Evolutionary conservation across 768 basidiomycete species (phyloP).

Genomic region (Multifurca ochricompacta): DNA sequence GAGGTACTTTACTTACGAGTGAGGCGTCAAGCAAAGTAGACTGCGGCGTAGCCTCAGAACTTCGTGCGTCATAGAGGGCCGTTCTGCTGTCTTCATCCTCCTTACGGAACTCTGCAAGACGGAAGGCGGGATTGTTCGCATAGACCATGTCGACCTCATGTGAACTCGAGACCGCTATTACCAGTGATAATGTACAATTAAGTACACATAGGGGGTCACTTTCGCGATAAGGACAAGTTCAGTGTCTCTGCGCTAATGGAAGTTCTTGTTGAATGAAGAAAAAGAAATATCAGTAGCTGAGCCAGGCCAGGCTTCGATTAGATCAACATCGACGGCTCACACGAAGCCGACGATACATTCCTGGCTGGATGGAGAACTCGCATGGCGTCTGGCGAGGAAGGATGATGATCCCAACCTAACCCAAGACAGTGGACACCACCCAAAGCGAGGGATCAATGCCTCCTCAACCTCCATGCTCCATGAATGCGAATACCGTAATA

Average conservation of each 20-base stretch:
- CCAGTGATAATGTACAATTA: constrained; percentile 43
- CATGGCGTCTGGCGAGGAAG: constrained; percentile 45
- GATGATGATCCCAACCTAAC: constrained; percentile 50
- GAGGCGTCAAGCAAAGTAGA: neutral
- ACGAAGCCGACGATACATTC: constrained; percentile 51
- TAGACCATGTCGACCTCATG: constrained; percentile 55
- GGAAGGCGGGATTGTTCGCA: constrained; percentile 42
- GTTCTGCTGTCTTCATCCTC: constrained; percentile 51
- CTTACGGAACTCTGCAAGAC: constrained; percentile 38
- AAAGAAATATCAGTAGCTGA: constrained; percentile 30
- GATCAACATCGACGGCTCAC: constrained; percentile 53
- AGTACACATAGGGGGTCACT: constrained; percentile 34
- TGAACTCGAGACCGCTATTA: constrained; percentile 36
- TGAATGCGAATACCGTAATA: constrained; percentile 40
- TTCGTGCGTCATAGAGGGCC: constrained; percentile 39
- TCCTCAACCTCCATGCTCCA: constrained; percentile 47
- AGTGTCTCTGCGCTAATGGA: constrained; percentile 44
- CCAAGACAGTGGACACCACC: constrained; percentile 43
- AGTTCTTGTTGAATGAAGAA: constrained; percentile 42
- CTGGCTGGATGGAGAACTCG: constrained; percentile 57
- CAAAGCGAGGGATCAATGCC: constrained; percentile 47
- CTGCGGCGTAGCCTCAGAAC: neutral
- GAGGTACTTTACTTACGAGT: no score
- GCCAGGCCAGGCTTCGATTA: constrained; percentile 51
- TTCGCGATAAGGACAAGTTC: constrained; percentile 43